phyloP scores from a whole-genome alignment of 2,329 filamentous ascomycete genomes.

The Talaromyces albobiverticillius region DNA sequence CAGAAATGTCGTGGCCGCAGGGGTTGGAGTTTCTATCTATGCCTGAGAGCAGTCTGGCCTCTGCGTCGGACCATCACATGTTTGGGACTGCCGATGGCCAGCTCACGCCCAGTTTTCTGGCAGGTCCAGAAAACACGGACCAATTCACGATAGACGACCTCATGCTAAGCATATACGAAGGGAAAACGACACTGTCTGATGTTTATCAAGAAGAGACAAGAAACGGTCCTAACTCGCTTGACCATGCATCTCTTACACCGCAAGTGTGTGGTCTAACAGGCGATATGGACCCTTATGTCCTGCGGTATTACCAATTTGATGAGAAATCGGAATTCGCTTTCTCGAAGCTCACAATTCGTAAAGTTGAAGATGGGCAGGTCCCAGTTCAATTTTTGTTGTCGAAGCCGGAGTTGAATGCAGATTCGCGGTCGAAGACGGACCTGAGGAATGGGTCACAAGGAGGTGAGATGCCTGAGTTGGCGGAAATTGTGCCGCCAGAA shows the following conservation, averaged over 20 bases:
- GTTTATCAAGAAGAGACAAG: neutral
- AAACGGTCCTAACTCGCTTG: neutral
- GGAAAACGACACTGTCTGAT: neutral
- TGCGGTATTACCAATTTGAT: slow-evolving; percentile 6
- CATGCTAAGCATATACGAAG: slow-evolving; percentile 8
- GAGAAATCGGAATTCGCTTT: slow-evolving; percentile 4
- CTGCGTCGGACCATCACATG: neutral
- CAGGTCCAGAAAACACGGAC: slow-evolving; percentile 2
- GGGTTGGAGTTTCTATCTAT: slow-evolving; percentile 3
- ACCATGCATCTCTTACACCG: slow-evolving; percentile 2
- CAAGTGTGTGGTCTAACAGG: slow-evolving; percentile 9
- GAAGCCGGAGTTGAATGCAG: slow-evolving; percentile 4
- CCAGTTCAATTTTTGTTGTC: slow-evolving; percentile 9
- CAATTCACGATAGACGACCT: slow-evolving; percentile 9
- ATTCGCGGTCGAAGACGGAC: slow-evolving; percentile 6
- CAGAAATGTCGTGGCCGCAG: slow-evolving; percentile 9
- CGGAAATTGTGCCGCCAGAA: slow-evolving; percentile 9
- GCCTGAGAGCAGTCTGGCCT: neutral
- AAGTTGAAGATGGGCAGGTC: neutral
- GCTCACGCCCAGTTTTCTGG: neutral
- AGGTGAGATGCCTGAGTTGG: neutral
- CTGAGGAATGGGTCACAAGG: neutral
- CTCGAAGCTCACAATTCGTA: slow-evolving; percentile 10
- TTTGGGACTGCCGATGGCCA: neutral
- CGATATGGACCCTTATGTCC: slow-evolving; percentile 8